Evolutionary conservation across 179 eudicot genomes (phyloP).

Genomic region (Corrigiola litoralis): DNA sequence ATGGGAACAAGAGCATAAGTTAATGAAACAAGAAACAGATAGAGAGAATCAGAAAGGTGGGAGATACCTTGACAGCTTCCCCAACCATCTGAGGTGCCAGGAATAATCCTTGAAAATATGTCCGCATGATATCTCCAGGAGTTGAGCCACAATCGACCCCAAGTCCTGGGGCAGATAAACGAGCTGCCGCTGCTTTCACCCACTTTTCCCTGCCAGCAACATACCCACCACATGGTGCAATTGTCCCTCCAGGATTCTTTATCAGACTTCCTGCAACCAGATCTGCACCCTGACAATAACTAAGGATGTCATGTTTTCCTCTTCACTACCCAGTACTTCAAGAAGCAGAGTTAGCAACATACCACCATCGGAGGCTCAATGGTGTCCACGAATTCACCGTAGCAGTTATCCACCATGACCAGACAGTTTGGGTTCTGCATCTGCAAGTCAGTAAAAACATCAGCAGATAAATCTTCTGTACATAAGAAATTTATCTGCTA

Average conservation of each 20-base stretch:
- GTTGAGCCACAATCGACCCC: conserved; percentile 94
- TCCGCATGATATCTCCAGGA: conserved; percentile 82
- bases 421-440: conserved; percentile 74
- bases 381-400: conserved; percentile 86
- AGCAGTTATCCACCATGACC: conserved; percentile 98
- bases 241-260: conserved; percentile 97
- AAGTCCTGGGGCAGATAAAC: conserved; percentile 95
- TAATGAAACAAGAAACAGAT: neutral
- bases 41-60: neutral
- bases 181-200: conserved; percentile 97
- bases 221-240: conserved; percentile 98
- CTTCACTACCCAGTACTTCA: neutral
- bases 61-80: conserved; percentile 82
- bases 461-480: neutral
- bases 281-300: conserved; percentile 81
- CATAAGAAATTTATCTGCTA: neutral
- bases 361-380: conserved; percentile 98
- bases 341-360: conserved; percentile 20
- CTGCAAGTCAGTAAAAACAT: conserved; percentile 35
- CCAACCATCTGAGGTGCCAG: conserved; percentile 99
- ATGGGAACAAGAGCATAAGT: neutral
- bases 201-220: conserved; percentile 82
- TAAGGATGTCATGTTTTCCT: conserved; percentile 9
- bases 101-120: conserved; percentile 83
- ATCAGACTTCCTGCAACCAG: conserved; percentile 94